These are phyloP conservation scores for Rhizoclosmatium sp. DNA, from an alignment of 192 early-diverging fungal species.

Conservation along the genomic window DNA sequence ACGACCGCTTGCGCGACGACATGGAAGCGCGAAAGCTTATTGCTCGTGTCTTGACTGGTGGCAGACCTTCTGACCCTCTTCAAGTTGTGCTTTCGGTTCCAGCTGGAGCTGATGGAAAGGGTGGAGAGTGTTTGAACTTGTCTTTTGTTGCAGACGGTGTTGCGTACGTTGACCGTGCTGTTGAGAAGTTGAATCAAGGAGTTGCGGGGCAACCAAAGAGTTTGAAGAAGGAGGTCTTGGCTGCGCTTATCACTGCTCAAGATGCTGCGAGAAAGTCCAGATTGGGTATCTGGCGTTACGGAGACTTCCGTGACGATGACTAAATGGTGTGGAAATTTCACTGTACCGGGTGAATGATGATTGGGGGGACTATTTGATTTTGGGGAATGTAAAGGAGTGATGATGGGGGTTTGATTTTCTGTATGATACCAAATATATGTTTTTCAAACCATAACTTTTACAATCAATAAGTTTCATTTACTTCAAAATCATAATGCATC, in stretches of 20 bases:
- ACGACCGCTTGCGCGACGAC: constrained; percentile 73
- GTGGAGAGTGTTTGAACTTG: constrained; percentile 50
- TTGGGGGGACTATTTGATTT: too few relatives aligned
- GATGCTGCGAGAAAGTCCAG: constrained; percentile 74
- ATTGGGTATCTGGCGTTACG: constrained; percentile 58
- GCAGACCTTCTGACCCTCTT: constrained; percentile 26
- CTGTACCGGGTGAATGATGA: background rate
- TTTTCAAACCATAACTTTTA: too few relatives aligned
- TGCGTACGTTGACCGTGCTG: constrained; percentile 42
- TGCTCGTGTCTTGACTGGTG: constrained; percentile 46
- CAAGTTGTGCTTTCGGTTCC: constrained; percentile 50
- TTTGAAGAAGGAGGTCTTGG: constrained; percentile 64
- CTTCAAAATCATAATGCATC: background rate
- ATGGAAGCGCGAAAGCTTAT: constrained; percentile 53
- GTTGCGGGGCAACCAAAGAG: constrained; percentile 42
- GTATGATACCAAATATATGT: too few relatives aligned
- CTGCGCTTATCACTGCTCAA: constrained; percentile 70
- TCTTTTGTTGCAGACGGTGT: constrained; percentile 51
- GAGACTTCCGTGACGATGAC: constrained; percentile 61
- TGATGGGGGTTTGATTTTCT: too few relatives aligned
- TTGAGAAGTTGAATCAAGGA: constrained; percentile 49
- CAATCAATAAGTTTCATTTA: background rate
- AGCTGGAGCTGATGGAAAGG: constrained; percentile 14
- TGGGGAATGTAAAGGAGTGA: too few relatives aligned
- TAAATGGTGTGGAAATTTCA: constrained; percentile 6